phyloP scores from a whole-genome alignment of 2,329 filamentous ascomycete species.

The Aspergillus sp. region DNA sequence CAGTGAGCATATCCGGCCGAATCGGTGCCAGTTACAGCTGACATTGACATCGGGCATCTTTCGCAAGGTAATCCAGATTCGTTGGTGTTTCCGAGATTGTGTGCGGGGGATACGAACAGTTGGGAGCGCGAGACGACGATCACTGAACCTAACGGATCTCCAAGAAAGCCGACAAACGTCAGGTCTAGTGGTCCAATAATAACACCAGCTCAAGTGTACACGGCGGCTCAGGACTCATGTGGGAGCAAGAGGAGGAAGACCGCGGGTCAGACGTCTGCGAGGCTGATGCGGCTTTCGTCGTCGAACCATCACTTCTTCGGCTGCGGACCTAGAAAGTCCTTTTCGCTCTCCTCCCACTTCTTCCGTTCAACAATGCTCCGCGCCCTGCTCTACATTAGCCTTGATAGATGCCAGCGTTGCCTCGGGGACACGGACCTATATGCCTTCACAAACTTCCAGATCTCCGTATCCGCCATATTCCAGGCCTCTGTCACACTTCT shows the following conservation, averaged over 20 bases:
- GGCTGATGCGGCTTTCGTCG: background rate
- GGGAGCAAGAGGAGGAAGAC: no score
- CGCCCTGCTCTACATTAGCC: constrained; percentile 43
- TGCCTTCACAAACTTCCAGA: constrained; percentile 67
- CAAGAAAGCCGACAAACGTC: background rate
- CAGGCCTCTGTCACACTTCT: constrained; percentile 54
- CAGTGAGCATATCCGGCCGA: no score
- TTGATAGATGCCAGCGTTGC: constrained; percentile 4
- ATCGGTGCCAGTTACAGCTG: background rate
- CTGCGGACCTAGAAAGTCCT: constrained; percentile 55
- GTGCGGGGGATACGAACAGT: background rate
- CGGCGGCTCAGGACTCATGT: no score
- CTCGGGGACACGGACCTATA: constrained; percentile 47
- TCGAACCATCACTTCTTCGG: constrained; percentile 19
- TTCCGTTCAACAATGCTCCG: constrained; percentile 60
- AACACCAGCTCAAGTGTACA: background rate
- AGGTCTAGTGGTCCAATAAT: background rate
- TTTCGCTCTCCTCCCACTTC: constrained; percentile 66
- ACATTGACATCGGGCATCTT: background rate
- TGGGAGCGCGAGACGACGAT: background rate
- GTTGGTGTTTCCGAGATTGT: background rate
- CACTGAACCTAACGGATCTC: background rate
- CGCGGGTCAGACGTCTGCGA: no score
- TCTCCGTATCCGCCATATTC: constrained; percentile 67
- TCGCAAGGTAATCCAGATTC: background rate